Base-by-base conservation (phyloP, 495 filamentous ascomycete genomes). In the Amniculicola lignicola region DNA sequence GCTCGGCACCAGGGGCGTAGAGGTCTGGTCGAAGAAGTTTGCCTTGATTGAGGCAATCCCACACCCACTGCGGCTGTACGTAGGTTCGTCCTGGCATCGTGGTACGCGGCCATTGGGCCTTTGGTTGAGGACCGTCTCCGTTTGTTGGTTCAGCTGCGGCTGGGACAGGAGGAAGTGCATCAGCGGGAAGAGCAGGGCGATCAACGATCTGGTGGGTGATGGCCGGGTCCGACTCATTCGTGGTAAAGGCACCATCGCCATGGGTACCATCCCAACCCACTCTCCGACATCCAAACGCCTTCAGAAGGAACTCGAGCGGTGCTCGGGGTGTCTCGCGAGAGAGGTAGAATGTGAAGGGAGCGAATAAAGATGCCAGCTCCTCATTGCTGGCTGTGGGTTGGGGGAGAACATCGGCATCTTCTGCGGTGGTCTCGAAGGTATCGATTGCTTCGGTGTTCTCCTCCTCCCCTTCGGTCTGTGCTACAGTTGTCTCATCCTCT, bases 141-240 rank as follows among this genome's bases (percentile, higher is more conserved):
- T 79, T 76, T 1, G 70, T 73, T 21, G 77, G 77, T 28, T 78
- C 79, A 18, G 82, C 78, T 42, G 53, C 57, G 11, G 55, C 42
- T 3, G 64, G 58, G 10, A 81, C 72, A 21, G 76, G 72, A 25
- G 82, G 78, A 44, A 81, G 75, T 43, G 81, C 76, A 7, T 74
- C 77, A 61, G 79, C 79, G 4, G 89, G 79, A 7, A 92, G 75
- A 14, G 87, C 82, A 22, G 87, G 88, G 27, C 93, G 82, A 71
- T 98, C 93, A 16, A 98, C 88, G 51, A 98, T 82, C 68, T 98
- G 93, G 72, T 98, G 93, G 9, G 93, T 98, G 62, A 97, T 96
- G 22, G 83, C 78, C 10, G 84, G 79, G 66, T 97, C 90, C 1
- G 78, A 79, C 74, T 96, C 90, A 66, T 95, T 80, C 43, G 88